Base-by-base conservation (phyloP, 352 stramenopile species). In the Labyrinthula sp. region DNA sequence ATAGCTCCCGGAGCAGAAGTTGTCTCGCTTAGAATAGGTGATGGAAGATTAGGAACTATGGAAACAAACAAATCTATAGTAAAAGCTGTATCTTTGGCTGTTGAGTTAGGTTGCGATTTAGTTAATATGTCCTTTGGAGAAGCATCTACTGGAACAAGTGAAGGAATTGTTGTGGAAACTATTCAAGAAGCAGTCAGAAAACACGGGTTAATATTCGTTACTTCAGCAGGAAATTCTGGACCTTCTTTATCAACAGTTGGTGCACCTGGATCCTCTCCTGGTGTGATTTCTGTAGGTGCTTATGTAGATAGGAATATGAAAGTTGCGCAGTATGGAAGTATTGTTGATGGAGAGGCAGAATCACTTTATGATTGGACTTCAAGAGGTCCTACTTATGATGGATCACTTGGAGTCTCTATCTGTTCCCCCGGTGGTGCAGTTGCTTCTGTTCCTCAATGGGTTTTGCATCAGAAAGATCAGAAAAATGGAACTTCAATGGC, bases 401-500 rank as follows among this genome's bases (percentile, higher is more conserved):
- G 82, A 8, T 69, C 73, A 29, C 29, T 78, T 29, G 82, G 82
- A 18, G 80, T 93, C 17, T 75, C 80, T 54, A 66, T 95, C 27
- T 82, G 68, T 38, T 84, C 82, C 1, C 86, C 86, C 0, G 86
- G 86, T 3, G 83, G 79, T 38, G 86, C 86, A 6, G 92, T 95
- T 55, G 71, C 82, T 3, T 67, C 69, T 0, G 79, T 95, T 26
- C 82, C 84, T 2, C 85, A 89, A 56, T 93, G 79, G 75, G 89
- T 75, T 30, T 65, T 95, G 10, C 85, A 89, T 65, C 87, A 88
- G 57, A 88, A 83, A 56, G 69, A 84, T 60, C 71, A 93, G 26
- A 95, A 93, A 77, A 92, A 94, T 59, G 86, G 86, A 26, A 95
- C 86, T 22, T 90, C 72, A 46, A 95, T 95, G 86, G 75, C 71